phyloP scores from a whole-genome alignment of 2,329 filamentous ascomycete species.

The Fusarium palustre region DNA sequence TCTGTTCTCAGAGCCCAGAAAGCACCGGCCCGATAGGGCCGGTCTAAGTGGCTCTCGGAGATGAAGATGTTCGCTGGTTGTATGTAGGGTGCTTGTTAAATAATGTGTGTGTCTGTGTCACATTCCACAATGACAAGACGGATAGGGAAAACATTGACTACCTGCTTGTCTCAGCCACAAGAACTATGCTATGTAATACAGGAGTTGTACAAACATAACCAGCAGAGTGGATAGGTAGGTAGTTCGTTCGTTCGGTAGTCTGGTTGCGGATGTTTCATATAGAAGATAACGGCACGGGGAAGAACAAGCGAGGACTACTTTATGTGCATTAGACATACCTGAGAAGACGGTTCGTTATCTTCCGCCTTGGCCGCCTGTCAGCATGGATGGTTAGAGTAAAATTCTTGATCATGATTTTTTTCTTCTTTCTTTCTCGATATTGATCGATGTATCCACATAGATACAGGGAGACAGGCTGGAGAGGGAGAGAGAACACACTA shows the following conservation, averaged over 20 bases:
- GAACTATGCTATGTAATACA: neutral
- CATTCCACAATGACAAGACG: slow-evolving; percentile 1
- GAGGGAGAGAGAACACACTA: slow-evolving; percentile 10
- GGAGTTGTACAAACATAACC: neutral
- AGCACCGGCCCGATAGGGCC: slow-evolving; percentile 9
- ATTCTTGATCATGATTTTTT: slow-evolving; percentile 5
- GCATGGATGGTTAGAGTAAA: neutral
- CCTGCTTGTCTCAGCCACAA: slow-evolving; percentile 4
- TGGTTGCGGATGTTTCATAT: neutral
- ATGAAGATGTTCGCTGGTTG: slow-evolving; percentile 1
- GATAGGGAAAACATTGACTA: neutral
- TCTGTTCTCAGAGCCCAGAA: neutral
- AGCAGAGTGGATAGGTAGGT: neutral
- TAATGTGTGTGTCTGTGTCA: neutral
- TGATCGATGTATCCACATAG: slow-evolving; percentile 14
- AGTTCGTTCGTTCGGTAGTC: neutral
- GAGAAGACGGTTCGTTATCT: neutral
- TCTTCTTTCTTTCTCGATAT: slow-evolving; percentile 3
- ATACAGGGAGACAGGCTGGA: slow-evolving; percentile 6
- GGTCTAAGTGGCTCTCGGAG: slow-evolving; percentile 8
- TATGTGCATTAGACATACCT: neutral
- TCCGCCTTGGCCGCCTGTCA: slow-evolving; percentile 7
- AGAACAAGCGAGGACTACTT: neutral
- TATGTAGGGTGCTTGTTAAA: neutral
- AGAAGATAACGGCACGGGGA: neutral